A percentile compares a stretch with the other conserved stretches of the same genome.
These are phyloP conservation scores for Lyophyllum shimeji DNA, from an alignment of 768 basidiomycete species.

Conservation along the genomic window DNA sequence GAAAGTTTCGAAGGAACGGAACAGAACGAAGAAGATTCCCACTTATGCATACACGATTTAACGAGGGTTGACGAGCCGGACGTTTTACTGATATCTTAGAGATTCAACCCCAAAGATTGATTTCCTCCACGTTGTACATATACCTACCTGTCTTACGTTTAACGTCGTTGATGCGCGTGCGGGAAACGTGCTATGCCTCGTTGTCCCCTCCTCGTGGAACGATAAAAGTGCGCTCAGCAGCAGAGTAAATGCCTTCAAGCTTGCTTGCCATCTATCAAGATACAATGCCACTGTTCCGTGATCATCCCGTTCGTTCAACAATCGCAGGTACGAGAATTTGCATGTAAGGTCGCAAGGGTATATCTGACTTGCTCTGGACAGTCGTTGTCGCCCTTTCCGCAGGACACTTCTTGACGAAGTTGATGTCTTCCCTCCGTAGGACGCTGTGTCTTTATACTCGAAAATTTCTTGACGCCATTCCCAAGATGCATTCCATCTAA, in stretches of 20 bases:
- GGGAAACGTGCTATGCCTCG: conserved; percentile 16
- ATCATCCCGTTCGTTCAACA: conserved; percentile 45
- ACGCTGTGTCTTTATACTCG: neutral
- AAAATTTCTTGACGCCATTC: conserved; percentile 3
- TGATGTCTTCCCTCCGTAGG: conserved; percentile 49
- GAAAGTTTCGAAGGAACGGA: neutral
- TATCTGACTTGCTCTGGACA: conserved; percentile 19
- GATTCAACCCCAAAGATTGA: conserved; percentile 1
- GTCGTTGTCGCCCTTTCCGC: conserved; percentile 46
- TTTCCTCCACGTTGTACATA: conserved; percentile 7
- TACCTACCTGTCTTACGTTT: conserved; percentile 1
- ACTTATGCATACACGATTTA: neutral
- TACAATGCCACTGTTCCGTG: conserved; percentile 49
- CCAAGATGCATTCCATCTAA: conserved; percentile 61
- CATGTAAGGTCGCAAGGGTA: neutral
- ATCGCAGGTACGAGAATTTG: conserved; percentile 30
- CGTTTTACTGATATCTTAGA: neutral
- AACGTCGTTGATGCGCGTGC: conserved; percentile 15
- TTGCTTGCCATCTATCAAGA: conserved; percentile 1
- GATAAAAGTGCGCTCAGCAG: conserved; percentile 8
- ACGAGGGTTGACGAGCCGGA: neutral
- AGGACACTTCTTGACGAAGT: conserved; percentile 51
- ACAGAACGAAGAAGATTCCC: neutral
- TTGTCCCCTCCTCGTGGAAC: conserved; percentile 6
- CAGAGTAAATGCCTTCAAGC: neutral